Evolutionary conservation across 495 filamentous ascomycete species (phyloP).

Genomic region (Talaromyces nanjingensis): DNA sequence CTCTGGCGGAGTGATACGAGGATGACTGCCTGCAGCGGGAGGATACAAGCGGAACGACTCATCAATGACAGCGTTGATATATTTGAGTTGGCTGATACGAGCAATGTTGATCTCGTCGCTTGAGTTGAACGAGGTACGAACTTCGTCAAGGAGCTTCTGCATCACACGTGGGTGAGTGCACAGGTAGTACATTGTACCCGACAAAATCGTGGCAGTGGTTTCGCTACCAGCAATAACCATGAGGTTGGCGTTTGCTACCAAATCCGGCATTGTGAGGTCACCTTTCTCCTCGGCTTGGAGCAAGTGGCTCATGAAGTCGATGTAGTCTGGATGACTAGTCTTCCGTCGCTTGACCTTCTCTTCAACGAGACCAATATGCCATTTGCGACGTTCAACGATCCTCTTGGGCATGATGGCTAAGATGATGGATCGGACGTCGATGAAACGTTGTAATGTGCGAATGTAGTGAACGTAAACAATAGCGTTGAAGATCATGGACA

Average conservation of each 20-base stretch:
- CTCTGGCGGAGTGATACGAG: constrained; percentile 53
- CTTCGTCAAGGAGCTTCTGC: constrained; percentile 48
- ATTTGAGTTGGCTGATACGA: constrained; percentile 35
- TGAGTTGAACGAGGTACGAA: constrained; percentile 37
- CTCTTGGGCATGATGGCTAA: constrained; percentile 1
- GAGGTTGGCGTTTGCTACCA: constrained; percentile 25
- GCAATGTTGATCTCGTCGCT: constrained; percentile 26
- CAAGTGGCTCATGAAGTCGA: constrained; percentile 2
- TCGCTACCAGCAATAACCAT: constrained; percentile 50
- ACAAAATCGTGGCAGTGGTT: constrained; percentile 47
- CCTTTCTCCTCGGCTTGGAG: constrained; percentile 1
- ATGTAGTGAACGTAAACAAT: constrained; percentile 13
- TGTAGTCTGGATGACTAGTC: neutral
- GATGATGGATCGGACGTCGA: constrained; percentile 1
- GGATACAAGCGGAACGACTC: constrained; percentile 64
- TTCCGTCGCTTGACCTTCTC: constrained; percentile 4
- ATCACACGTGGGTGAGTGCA: constrained; percentile 44
- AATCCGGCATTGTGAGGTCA: neutral
- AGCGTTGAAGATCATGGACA: constrained; percentile 25
- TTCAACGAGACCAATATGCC: constrained; percentile 3
- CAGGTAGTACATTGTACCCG: constrained; percentile 48
- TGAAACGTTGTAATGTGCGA: neutral
- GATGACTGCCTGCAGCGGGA: constrained; percentile 52
- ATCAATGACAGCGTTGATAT: constrained; percentile 62
- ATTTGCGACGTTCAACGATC: constrained; percentile 2